phyloP scores from a whole-genome alignment of 116 monocot species.

The Phalaenopsis hybrid region DNA sequence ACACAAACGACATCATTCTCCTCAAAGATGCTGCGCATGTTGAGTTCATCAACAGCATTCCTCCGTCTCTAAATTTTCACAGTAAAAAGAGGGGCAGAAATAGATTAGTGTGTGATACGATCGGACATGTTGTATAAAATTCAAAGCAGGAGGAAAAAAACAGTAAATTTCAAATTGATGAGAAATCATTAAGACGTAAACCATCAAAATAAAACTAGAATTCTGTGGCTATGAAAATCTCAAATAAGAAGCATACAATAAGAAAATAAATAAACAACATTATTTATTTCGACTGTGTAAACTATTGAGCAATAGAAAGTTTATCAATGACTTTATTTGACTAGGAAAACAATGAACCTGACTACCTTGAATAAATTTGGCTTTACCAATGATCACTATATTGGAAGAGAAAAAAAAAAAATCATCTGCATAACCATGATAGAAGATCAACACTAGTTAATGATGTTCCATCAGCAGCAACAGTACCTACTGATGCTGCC shows the following conservation, averaged over 20 bases:
- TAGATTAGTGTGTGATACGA: neutral
- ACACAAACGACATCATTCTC: constrained; percentile 98
- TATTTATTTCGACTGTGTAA: neutral
- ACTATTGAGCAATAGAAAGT: neutral
- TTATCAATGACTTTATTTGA: neutral
- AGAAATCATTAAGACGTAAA: too few species aligned
- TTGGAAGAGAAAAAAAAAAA: neutral
- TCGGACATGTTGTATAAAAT: neutral
- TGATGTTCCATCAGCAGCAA: neutral
- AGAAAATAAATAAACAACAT: neutral
- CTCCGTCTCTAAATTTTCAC: constrained; percentile 62
- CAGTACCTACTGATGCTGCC: neutral
- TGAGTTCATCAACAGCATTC: constrained; percentile 97
- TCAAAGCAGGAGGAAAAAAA: neutral
- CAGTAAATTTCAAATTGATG: neutral
- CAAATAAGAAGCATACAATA: neutral
- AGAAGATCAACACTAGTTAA: neutral
- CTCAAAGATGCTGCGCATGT: constrained; percentile 95
- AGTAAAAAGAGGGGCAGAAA: neutral
- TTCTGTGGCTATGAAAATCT: neutral
- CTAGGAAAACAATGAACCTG: neutral
- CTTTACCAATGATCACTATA: neutral
- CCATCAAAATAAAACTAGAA: neutral
- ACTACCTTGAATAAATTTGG: neutral
- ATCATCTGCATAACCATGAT: neutral